Conservation (phyloP, 2,329 filamentous ascomycete genomes). For the Amesomyces nigricolor region DNA sequence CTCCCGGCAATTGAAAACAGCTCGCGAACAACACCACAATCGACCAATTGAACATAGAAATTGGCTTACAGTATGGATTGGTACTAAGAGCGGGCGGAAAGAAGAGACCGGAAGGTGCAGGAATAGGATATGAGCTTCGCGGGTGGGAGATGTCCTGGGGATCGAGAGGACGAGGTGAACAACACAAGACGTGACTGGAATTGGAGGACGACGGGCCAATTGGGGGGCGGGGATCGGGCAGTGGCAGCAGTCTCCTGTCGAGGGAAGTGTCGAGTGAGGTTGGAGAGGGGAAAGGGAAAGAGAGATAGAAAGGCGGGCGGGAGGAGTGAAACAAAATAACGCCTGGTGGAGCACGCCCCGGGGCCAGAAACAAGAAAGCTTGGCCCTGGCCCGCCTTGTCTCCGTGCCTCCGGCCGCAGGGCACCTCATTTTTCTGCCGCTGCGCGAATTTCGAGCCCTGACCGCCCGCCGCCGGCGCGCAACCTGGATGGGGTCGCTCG, state of each 20-base stretch:
- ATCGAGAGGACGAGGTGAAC: slow-evolving; percentile 18
- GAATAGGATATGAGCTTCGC: background rate
- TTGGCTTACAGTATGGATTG: slow-evolving; percentile 13
- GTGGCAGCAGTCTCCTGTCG: slow-evolving; percentile 20
- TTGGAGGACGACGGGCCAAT: slow-evolving; percentile 17
- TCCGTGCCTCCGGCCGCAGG: slow-evolving; percentile 2
- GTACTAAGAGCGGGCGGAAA: background rate
- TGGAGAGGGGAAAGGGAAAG: slow-evolving; percentile 19
- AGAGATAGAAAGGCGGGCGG: slow-evolving; percentile 18
- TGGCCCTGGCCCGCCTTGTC: slow-evolving; percentile 15
- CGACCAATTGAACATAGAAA: slow-evolving; percentile 8
- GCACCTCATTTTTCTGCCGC: slow-evolving; percentile 8
- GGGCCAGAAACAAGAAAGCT: slow-evolving; percentile 19
- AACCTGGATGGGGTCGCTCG: slow-evolving; percentile 1
- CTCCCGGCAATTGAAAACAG: background rate
- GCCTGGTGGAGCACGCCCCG: slow-evolving; percentile 12
- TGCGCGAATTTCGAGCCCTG: slow-evolving; percentile 17
- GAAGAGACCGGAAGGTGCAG: background rate
- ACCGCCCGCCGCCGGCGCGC: slow-evolving; percentile 6
- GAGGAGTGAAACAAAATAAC: slow-evolving; percentile 26
- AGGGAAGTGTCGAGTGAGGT: slow-evolving; percentile 23
- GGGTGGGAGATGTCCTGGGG: background rate
- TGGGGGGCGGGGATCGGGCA: slow-evolving; percentile 9
- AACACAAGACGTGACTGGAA: slow-evolving; percentile 25
- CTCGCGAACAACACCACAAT: background rate